phyloP scores from a whole-genome alignment of 495 filamentous ascomycete species.

The Penicillium odoratum region DNA sequence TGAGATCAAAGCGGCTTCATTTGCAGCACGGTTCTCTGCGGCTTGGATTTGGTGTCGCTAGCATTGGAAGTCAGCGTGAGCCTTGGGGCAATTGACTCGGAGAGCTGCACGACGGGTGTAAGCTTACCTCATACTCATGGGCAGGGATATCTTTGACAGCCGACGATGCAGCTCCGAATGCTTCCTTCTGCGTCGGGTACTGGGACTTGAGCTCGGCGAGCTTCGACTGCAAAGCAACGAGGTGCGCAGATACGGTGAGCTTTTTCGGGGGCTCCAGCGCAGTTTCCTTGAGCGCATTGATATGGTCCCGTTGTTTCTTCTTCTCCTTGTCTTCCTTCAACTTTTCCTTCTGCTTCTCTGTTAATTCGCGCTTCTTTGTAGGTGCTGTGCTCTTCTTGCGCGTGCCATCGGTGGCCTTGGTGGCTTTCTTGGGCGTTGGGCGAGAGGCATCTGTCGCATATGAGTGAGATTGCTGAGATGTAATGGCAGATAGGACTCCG shows the following conservation, averaged over 20 bases:
- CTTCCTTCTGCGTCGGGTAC: not conserved
- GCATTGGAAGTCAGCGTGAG: constrained; percentile 16
- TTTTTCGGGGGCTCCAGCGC: constrained; percentile 37
- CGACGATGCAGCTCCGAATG: constrained; percentile 19
- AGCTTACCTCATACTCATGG: constrained; percentile 39
- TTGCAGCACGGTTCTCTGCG: constrained; percentile 46
- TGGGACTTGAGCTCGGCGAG: constrained; percentile 12
- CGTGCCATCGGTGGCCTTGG: constrained; percentile 7
- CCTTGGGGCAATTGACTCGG: not conserved
- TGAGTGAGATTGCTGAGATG: constrained; percentile 21
- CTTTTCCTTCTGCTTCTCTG: constrained; percentile 32
- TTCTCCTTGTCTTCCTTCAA: constrained; percentile 29
- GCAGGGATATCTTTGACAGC: constrained; percentile 23
- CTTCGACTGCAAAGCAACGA: constrained; percentile 27
- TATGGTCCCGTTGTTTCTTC: constrained; percentile 14
- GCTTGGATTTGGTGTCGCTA: constrained; percentile 53
- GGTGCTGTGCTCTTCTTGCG: constrained; percentile 3
- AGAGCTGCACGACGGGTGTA: not conserved
- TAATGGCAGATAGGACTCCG: constrained; percentile 13
- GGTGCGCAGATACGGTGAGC: constrained; percentile 15
- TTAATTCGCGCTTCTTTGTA: constrained; percentile 27
- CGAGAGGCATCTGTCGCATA: constrained; percentile 29
- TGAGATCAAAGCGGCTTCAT: constrained; percentile 44
- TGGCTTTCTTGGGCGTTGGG: constrained; percentile 20
- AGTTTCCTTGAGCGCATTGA: constrained; percentile 34